Conservation (phyloP, 2,329 filamentous ascomycete genomes). For the Leptographium radiaticola region DNA sequence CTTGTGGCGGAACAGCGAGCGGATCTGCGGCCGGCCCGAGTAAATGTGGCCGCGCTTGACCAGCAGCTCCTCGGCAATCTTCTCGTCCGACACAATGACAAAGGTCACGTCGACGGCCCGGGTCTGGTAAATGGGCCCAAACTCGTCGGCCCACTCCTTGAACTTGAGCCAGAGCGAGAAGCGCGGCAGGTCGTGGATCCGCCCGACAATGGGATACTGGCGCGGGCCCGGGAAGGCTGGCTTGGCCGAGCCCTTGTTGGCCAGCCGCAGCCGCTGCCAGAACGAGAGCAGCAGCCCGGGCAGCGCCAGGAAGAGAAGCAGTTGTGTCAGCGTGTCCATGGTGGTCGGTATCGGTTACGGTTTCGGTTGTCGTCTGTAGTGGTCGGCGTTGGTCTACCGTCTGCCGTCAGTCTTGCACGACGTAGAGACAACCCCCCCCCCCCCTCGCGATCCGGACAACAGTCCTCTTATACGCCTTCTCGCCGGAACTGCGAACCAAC, state of each 20-base stretch:
- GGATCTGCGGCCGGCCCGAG: conserved; percentile 35
- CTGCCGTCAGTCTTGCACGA: too few relatives aligned
- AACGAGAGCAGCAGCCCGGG: conserved; percentile 29
- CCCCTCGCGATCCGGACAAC: too few relatives aligned
- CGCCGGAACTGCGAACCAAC: too few relatives aligned
- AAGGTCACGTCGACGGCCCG: conserved; percentile 26
- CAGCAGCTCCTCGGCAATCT: conserved; percentile 34
- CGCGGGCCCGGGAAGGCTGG: conserved; percentile 30
- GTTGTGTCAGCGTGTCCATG: conserved; percentile 26
- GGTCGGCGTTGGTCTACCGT: too few relatives aligned
- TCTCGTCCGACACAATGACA: conserved; percentile 32
- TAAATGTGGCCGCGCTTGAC: conserved; percentile 37
- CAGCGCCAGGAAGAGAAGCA: conserved; percentile 31
- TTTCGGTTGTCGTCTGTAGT: too few relatives aligned
- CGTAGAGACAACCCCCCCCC: too few relatives aligned
- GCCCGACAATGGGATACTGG: conserved; percentile 33
- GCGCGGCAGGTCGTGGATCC: conserved; percentile 33
- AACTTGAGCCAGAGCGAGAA: conserved; percentile 37
- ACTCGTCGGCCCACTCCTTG: conserved; percentile 30
- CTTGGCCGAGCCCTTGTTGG: conserved; percentile 14
- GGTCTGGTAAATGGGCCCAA: conserved; percentile 31
- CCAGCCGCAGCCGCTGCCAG: conserved; percentile 24
- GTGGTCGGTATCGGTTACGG: neutral
- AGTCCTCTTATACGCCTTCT: too few relatives aligned
- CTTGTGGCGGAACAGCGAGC: conserved; percentile 35